These are phyloP conservation scores for Globomyces pollinis-pini DNA, from an alignment of 192 early-diverging fungal species.

Conservation along the genomic window DNA sequence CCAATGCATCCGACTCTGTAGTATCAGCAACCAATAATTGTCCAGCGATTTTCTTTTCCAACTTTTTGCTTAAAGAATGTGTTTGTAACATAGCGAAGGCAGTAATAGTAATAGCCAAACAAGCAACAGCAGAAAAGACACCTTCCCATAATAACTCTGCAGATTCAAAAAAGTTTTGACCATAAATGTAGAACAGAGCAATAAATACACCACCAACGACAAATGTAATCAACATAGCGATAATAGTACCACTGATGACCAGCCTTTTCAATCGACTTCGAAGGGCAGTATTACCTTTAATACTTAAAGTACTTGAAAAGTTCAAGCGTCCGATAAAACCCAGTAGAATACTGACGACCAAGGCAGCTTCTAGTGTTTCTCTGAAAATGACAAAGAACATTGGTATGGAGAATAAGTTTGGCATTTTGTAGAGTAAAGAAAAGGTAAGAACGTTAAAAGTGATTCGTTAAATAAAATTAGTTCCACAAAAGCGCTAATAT, in stretches of 20 bases:
- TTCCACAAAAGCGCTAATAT: too few relatives aligned
- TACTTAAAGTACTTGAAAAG: too few relatives aligned
- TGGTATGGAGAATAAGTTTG: slow-evolving; percentile 32
- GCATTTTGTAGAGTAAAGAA: too few relatives aligned
- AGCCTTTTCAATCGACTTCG: not conserved
- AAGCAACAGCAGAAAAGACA: slow-evolving; percentile 69
- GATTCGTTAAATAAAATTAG: too few relatives aligned
- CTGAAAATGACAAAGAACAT: slow-evolving; percentile 41
- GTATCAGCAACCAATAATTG: too few relatives aligned
- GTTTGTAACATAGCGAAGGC: slow-evolving; percentile 72
- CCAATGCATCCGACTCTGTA: too few relatives aligned
- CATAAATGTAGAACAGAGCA: slow-evolving; percentile 61
- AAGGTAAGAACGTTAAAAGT: too few relatives aligned
- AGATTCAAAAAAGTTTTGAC: slow-evolving; percentile 26
- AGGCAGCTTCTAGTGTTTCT: slow-evolving; percentile 79
- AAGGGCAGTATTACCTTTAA: too few relatives aligned
- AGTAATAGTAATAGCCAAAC: slow-evolving; percentile 71
- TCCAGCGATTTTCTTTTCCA: slow-evolving; percentile 65
- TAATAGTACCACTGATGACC: slow-evolving; percentile 72
- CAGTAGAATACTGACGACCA: slow-evolving; percentile 81
- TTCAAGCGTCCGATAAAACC: slow-evolving; percentile 59
- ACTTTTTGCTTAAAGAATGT: slow-evolving; percentile 68
- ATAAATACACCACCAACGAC: slow-evolving; percentile 71
- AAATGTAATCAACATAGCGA: slow-evolving; percentile 64
- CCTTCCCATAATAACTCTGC: slow-evolving; percentile 78